These are phyloP conservation scores for Murraya paniculata DNA, from an alignment of 345 rosid genomes.

Conservation along the genomic window DNA sequence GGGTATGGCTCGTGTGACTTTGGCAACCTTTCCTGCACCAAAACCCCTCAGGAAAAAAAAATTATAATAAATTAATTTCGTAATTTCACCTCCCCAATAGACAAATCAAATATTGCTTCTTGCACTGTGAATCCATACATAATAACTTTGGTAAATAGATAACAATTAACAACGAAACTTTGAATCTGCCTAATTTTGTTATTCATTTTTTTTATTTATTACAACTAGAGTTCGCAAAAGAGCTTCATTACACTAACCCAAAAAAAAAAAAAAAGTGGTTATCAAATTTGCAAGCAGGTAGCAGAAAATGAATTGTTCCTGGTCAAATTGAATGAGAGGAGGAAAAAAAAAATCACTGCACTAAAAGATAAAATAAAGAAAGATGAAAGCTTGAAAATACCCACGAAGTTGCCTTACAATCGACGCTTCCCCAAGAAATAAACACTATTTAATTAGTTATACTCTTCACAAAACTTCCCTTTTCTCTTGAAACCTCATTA, in stretches of 20 bases:
- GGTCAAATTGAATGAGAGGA: conserved; percentile 27
- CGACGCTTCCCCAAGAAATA: conserved; percentile 35
- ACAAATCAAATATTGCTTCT: neutral
- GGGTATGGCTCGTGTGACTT: neutral
- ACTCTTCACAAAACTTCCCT: conserved; percentile 10
- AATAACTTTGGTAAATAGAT: conserved; percentile 16
- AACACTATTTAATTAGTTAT: conserved; percentile 35
- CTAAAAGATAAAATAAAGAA: neutral
- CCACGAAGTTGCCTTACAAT: conserved; percentile 35
- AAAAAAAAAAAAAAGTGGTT: neutral
- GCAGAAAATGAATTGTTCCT: neutral
- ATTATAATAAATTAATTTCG: neutral
- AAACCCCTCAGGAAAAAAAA: no score
- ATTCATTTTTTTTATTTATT: no score
- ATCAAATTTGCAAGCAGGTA: conserved; percentile 5
- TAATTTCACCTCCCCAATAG: neutral
- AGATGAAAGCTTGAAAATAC: conserved; percentile 24
- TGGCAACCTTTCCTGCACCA: neutral
- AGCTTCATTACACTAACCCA: neutral
- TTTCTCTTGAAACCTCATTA: conserved; percentile 15
- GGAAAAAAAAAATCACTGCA: neutral
- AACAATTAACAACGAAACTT: conserved; percentile 31
- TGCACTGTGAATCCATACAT: conserved; percentile 12
- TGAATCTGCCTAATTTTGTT: neutral
- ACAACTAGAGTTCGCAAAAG: neutral